A percentile compares a stretch with the other conserved stretches of the same genome.
phyloP scores from a whole-genome alignment of 75 land plant genomes.

The Cryptomeria japonica region DNA sequence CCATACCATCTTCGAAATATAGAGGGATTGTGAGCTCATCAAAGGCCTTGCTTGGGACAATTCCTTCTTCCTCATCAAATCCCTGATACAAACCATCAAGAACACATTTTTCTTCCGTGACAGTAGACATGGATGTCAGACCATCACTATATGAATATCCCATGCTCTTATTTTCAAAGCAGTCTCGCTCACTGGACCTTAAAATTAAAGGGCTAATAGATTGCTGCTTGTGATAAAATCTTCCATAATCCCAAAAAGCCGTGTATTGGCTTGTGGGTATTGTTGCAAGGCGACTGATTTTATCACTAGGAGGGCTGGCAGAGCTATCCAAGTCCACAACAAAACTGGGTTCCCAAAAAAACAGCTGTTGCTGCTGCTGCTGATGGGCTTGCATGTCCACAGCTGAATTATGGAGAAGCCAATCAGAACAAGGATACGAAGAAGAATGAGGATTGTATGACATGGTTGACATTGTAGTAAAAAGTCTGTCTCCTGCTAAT shows the following conservation, averaged over 20 bases:
- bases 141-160: neutral
- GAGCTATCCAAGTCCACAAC: neutral
- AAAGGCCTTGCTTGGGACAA: constrained; percentile 14
- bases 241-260: neutral
- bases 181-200: constrained; percentile 13
- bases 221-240: neutral
- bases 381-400: neutral
- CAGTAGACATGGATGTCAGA: constrained; percentile 1
- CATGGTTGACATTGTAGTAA: constrained; percentile 5
- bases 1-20: constrained; percentile 7
- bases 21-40: neutral
- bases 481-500: neutral
- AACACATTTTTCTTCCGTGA: constrained; percentile 8
- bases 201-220: constrained; percentile 4
- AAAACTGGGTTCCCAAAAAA: constrained; percentile 3
- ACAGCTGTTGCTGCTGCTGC: constrained; percentile 6
- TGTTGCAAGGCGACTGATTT: neutral
- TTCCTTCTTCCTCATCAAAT: constrained; percentile 3
- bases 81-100: constrained; percentile 14
- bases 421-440: constrained; percentile 4
- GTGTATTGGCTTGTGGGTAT: neutral
- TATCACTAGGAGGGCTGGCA: neutral
- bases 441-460: neutral
- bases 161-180: neutral
- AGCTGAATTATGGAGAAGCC: constrained; percentile 1